Conservation (phyloP, 108 stramenopile genomes). For the Cyclotella sp. region DNA sequence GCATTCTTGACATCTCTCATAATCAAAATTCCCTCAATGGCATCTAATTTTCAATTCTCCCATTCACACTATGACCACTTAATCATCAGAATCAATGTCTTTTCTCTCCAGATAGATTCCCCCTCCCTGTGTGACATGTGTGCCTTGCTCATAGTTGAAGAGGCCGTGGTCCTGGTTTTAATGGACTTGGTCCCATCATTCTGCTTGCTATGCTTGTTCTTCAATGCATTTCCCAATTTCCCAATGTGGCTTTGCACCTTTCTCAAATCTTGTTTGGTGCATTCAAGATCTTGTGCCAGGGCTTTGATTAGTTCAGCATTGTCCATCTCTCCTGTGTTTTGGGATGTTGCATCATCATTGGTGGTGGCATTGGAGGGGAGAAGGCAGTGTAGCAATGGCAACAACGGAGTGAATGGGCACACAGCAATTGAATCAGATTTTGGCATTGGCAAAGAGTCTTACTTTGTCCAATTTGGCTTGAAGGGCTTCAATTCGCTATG, state of each 20-base stretch:
- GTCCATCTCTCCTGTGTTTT: neutral
- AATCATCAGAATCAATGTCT: slow-evolving; percentile 15
- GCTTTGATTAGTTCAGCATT: slow-evolving; percentile 43
- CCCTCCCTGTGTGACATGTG: too few relatives aligned
- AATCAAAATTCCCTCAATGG: slow-evolving; percentile 38
- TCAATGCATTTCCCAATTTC: slow-evolving; percentile 7
- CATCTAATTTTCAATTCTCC: slow-evolving; percentile 28
- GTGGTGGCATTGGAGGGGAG: too few relatives aligned
- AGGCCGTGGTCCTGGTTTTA: neutral
- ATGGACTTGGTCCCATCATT: neutral
- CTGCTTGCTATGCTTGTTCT: neutral
- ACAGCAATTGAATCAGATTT: neutral
- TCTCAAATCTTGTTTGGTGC: slow-evolving; percentile 17
- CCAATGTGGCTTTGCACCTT: neutral
- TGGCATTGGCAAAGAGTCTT: slow-evolving; percentile 12
- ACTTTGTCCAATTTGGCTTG: slow-evolving; percentile 36
- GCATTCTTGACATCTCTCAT: slow-evolving; percentile 41
- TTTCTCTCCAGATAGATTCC: slow-evolving; percentile 14
- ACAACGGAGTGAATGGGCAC: neutral
- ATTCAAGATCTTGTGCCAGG: slow-evolving; percentile 31
- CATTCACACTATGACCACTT: slow-evolving; percentile 8
- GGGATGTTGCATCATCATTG: too few relatives aligned
- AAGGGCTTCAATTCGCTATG: slow-evolving; percentile 26
- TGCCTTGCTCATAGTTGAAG: too few relatives aligned
- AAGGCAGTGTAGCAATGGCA: too few relatives aligned